A percentile compares a stretch with the other conserved stretches of the same genome.
phyloP scores from a whole-genome alignment of 352 stramenopile species.

The Pythium monospermum region DNA sequence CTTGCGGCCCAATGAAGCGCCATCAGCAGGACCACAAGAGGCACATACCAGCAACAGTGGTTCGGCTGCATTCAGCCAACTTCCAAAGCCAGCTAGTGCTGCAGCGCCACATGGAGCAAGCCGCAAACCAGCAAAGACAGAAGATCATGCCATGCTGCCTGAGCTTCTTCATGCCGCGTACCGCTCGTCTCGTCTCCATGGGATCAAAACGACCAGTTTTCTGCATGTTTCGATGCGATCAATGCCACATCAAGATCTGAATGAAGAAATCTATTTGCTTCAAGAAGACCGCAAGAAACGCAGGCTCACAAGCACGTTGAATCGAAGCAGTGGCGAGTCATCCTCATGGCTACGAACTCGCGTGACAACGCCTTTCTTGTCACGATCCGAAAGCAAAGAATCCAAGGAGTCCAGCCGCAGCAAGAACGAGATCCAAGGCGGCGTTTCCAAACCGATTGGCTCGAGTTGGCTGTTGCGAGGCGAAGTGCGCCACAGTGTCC shows the following conservation, averaged over 20 bases:
- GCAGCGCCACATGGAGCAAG: no score
- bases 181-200: conserved; percentile 42
- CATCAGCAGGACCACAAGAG: no score
- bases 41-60: no score
- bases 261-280: conserved; percentile 41
- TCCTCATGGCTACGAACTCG: conserved; percentile 31
- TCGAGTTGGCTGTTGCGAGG: conserved; percentile 26
- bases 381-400: conserved; percentile 3
- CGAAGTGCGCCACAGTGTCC: conserved; percentile 51
- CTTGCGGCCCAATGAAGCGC: conserved; percentile 38
- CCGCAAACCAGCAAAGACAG: no score
- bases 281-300: conserved; percentile 46
- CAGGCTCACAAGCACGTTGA: conserved; percentile 11
- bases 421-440: no score
- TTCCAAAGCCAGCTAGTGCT: no score
- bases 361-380: conserved; percentile 17
- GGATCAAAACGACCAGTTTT: conserved; percentile 59
- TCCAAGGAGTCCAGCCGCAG: no score
- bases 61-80: no score
- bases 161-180: conserved; percentile 56
- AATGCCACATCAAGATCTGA: conserved; percentile 42
- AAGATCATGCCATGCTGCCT: conserved; percentile 16
- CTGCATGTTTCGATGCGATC: conserved; percentile 40
- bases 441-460: no score
- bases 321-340: conserved; percentile 14